Percentiles rank a stretch among this genome's conserved stretches.
Conservation (phyloP, 2,329 filamentous ascomycete genomes). For the Teratosphaeria zuluensis region DNA sequence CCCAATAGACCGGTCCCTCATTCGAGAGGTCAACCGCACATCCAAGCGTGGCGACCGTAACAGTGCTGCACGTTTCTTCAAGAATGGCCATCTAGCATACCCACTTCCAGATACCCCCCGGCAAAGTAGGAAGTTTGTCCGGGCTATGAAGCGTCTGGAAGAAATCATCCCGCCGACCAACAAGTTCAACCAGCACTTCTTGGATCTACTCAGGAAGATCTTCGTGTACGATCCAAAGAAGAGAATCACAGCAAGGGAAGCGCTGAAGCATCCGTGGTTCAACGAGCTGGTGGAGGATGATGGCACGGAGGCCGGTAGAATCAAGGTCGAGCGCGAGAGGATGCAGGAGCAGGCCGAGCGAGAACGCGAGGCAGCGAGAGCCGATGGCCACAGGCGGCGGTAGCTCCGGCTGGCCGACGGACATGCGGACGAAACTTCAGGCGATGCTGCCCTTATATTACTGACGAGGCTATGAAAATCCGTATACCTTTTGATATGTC, state of each 20-base stretch:
- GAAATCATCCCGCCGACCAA: slow-evolving; percentile 51
- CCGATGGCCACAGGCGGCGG: neutral
- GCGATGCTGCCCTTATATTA: neutral
- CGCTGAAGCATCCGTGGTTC: slow-evolving; percentile 58
- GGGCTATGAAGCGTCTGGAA: slow-evolving; percentile 54
- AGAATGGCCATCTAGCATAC: slow-evolving; percentile 48
- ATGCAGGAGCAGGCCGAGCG: slow-evolving; percentile 9
- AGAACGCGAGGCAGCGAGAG: neutral
- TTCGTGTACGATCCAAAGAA: slow-evolving; percentile 59
- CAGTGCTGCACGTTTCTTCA: slow-evolving; percentile 20
- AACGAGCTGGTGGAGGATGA: slow-evolving; percentile 55
- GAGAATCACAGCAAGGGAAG: slow-evolving; percentile 55
- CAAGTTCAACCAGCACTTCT: slow-evolving; percentile 52
- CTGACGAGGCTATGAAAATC: neutral
- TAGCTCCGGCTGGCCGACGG: neutral
- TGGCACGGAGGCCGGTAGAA: slow-evolving; percentile 54
- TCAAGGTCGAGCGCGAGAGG: slow-evolving; percentile 28
- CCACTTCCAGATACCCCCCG: slow-evolving; percentile 54
- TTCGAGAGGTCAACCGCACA: slow-evolving; percentile 22
- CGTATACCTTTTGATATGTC: neutral
- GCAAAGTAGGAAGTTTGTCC: slow-evolving; percentile 56
- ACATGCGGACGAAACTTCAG: neutral
- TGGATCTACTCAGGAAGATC: slow-evolving; percentile 52
- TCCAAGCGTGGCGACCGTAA: slow-evolving; percentile 21
- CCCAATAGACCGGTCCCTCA: slow-evolving; percentile 22